Percentiles rank a stretch among this genome's conserved stretches.
phyloP scores from a whole-genome alignment of 192 early-diverging fungal species.

The Thoreauomyces humboldtii region DNA sequence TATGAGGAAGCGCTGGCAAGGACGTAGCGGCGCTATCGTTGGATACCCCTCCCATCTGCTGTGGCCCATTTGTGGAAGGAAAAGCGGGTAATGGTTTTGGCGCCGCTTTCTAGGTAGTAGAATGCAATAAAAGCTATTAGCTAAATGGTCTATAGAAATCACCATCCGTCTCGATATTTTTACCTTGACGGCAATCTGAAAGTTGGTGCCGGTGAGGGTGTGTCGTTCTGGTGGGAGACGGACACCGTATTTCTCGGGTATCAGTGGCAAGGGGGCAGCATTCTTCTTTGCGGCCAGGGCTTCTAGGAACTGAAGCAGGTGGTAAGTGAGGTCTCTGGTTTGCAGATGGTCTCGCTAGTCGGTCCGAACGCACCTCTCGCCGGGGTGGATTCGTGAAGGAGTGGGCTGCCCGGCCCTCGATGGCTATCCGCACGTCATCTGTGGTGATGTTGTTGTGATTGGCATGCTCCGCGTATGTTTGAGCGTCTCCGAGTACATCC shows the following conservation, averaged over 20 bases:
- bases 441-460: constrained; percentile 69
- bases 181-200: constrained; percentile 38
- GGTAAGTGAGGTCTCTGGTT: too few relatives aligned
- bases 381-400: constrained; percentile 88
- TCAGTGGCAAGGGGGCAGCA: constrained; percentile 46
- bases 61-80: too few relatives aligned
- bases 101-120: too few relatives aligned
- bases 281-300: constrained; percentile 49
- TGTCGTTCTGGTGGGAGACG: constrained; percentile 58
- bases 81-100: too few relatives aligned
- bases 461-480: constrained; percentile 91
- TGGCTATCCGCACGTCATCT: constrained; percentile 87
- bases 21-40: too few relatives aligned
- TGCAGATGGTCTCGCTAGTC: too few relatives aligned
- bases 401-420: constrained; percentile 86
- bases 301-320: constrained; percentile 30
- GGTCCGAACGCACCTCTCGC: constrained; percentile 66
- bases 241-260: constrained; percentile 52
- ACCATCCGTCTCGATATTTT: too few relatives aligned
- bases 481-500: constrained; percentile 89
- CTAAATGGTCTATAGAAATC: too few relatives aligned
- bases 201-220: constrained; percentile 46
- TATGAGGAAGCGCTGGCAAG: too few relatives aligned
- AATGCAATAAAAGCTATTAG: too few relatives aligned
- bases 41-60: too few relatives aligned